Percentiles rank a stretch among this genome's conserved stretches.
Conservation (phyloP, 2,329 filamentous ascomycete species). For the Pyrenophora seminiperda region DNA sequence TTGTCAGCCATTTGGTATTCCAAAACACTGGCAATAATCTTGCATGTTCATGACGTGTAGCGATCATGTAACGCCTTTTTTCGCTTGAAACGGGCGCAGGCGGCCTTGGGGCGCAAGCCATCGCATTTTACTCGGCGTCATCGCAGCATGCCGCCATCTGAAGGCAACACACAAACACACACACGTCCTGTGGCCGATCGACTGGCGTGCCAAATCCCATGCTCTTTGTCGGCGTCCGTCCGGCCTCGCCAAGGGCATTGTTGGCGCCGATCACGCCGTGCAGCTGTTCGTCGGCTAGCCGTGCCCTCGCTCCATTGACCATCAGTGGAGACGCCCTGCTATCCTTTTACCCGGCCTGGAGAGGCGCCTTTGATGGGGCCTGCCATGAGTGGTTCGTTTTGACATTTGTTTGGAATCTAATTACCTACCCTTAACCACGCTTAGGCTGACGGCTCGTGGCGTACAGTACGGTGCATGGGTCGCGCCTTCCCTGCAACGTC, state of each 20-base stretch:
- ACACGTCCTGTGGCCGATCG: constrained; percentile 3
- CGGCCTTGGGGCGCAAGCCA: constrained; percentile 12
- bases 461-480: constrained; percentile 38
- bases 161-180: constrained; percentile 8
- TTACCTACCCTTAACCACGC: constrained; percentile 29
- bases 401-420: constrained; percentile 38
- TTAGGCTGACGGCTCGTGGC: constrained; percentile 38
- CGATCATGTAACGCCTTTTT: constrained; percentile 31
- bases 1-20: background rate
- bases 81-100: constrained; percentile 15
- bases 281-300: constrained; percentile 26
- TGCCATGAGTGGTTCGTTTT: constrained; percentile 37
- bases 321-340: constrained; percentile 30
- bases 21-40: background rate
- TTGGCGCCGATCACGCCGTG: constrained; percentile 37
- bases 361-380: constrained; percentile 33
- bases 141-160: constrained; percentile 19
- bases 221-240: constrained; percentile 34
- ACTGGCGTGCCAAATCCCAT: constrained; percentile 27
- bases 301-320: constrained; percentile 29
- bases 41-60: constrained; percentile 5
- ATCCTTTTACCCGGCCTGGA: constrained; percentile 45
- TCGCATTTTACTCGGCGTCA: constrained; percentile 27
- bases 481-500: constrained; percentile 30
- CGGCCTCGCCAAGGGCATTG: constrained; percentile 34